phyloP scores from a whole-genome alignment of 2,329 filamentous ascomycete species.

The Xylariaceae sp. region DNA sequence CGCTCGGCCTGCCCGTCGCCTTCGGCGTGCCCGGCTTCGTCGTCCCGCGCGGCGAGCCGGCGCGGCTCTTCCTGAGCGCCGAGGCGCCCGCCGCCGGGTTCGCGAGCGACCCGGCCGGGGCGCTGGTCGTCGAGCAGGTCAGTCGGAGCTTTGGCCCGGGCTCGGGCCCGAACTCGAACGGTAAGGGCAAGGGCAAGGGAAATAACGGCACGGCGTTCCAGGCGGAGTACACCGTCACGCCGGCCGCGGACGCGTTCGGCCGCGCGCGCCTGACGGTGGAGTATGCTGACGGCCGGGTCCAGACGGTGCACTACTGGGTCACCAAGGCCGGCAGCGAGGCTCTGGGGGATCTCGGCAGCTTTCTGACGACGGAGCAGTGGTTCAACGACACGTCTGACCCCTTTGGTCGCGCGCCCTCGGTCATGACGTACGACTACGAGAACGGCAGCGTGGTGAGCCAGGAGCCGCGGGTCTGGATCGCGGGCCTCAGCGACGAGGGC shows the following conservation, averaged over 20 bases:
- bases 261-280: slow-evolving; percentile 38
- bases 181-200: too few species aligned
- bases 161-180: too few species aligned
- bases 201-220: too few species aligned
- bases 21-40: slow-evolving; percentile 49
- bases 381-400: slow-evolving; percentile 44
- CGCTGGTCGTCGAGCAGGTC: slow-evolving; percentile 26
- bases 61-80: slow-evolving; percentile 37
- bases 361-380: slow-evolving; percentile 47
- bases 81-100: slow-evolving; percentile 32
- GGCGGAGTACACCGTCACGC: slow-evolving; percentile 33
- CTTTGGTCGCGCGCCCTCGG: slow-evolving; percentile 45
- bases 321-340: slow-evolving; percentile 38
- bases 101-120: slow-evolving; percentile 28
- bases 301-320: slow-evolving; percentile 50
- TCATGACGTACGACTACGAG: slow-evolving; percentile 51
- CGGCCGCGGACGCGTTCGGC: slow-evolving; percentile 38
- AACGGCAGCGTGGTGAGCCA: slow-evolving; percentile 34
- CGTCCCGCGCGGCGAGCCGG: slow-evolving; percentile 38
- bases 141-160: too few species aligned
- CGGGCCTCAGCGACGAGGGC: slow-evolving; percentile 52
- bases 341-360: slow-evolving; percentile 40
- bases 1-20: slow-evolving; percentile 38
- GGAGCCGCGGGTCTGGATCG: slow-evolving; percentile 47
- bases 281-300: slow-evolving; percentile 39